Conservation (phyloP, 441 rosid species). For the Biscutella auriculata region DNA sequence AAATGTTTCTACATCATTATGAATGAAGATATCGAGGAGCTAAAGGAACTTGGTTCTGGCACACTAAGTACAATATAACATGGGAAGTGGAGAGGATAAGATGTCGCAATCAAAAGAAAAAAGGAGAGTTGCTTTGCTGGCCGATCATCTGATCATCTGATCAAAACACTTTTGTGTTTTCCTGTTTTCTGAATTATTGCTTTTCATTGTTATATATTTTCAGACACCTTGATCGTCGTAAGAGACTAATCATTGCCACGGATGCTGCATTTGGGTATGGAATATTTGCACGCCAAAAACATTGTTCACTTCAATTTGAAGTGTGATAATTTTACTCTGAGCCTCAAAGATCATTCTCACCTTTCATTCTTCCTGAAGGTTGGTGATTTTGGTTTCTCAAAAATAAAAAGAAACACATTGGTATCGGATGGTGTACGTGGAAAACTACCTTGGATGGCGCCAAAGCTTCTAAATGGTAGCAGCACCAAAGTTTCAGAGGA, state of each 20-base stretch:
- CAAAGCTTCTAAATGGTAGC: slow-evolving; percentile 55
- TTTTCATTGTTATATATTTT: slow-evolving; percentile 1
- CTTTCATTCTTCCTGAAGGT: slow-evolving; percentile 33
- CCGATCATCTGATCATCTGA: slow-evolving; percentile 59
- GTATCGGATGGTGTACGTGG: slow-evolving; percentile 65
- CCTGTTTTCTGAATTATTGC: neutral
- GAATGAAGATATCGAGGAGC: slow-evolving; percentile 66
- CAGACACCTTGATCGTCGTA: slow-evolving; percentile 42
- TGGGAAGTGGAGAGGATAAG: slow-evolving; percentile 72
- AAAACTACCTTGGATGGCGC: slow-evolving; percentile 74
- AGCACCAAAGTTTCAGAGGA: slow-evolving; percentile 65
- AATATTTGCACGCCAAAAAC: slow-evolving; percentile 60
- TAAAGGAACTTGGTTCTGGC: slow-evolving; percentile 60
- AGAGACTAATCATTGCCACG: slow-evolving; percentile 59
- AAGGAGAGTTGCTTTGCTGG: slow-evolving; percentile 62
- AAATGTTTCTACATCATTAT: slow-evolving; percentile 33
- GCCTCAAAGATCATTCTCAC: slow-evolving; percentile 56
- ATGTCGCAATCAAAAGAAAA: slow-evolving; percentile 69
- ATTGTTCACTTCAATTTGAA: slow-evolving; percentile 66
- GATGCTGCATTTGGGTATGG: slow-evolving; percentile 78
- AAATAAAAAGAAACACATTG: slow-evolving; percentile 49
- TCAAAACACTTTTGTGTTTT: slow-evolving; percentile 11
- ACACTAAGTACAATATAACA: slow-evolving; percentile 65
- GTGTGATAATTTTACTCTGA: slow-evolving; percentile 63
- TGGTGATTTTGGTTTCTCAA: slow-evolving; percentile 59